These are phyloP conservation scores for Pelagophyceae sp. DNA, from an alignment of 352 stramenopile genomes.

Conservation along the genomic window DNA sequence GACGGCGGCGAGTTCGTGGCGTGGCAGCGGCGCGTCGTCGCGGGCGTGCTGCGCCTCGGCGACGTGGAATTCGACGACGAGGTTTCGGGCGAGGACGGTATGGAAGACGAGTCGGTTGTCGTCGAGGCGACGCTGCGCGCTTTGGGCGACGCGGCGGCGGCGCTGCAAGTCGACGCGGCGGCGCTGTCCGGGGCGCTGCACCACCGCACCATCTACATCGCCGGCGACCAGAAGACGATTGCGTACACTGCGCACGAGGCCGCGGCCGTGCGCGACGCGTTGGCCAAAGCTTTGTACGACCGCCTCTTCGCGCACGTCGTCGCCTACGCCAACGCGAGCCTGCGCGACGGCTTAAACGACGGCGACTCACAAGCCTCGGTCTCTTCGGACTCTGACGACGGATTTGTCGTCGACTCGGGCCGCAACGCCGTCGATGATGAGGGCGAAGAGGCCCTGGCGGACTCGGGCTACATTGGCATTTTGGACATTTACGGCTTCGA, in stretches of 20 bases:
- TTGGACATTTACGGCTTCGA: conserved; percentile 81
- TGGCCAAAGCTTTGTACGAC: conserved; percentile 78
- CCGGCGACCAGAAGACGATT: conserved; percentile 46
- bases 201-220: conserved; percentile 4
- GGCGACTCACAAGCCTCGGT: neutral
- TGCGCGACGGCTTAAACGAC: neutral
- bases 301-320: conserved; percentile 77
- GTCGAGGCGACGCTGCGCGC: conserved; percentile 49
- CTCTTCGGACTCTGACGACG: neutral
- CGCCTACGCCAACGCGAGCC: conserved; percentile 58
- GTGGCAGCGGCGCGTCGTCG: conserved; percentile 34
- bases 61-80: conserved; percentile 55
- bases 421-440: neutral
- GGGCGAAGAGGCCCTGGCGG: conserved; percentile 5
- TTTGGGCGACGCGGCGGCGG: conserved; percentile 31
- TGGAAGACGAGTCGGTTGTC: neutral
- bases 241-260: conserved; percentile 32
- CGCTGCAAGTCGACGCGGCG: neutral
- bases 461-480: conserved; percentile 54
- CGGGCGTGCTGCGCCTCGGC: conserved; percentile 57
- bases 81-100: neutral
- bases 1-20: neutral
- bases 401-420: neutral
- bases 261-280: conserved; percentile 52
- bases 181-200: neutral